Base-by-base conservation (phyloP, 2,329 filamentous ascomycete species). In the Apiospora hydei region DNA sequence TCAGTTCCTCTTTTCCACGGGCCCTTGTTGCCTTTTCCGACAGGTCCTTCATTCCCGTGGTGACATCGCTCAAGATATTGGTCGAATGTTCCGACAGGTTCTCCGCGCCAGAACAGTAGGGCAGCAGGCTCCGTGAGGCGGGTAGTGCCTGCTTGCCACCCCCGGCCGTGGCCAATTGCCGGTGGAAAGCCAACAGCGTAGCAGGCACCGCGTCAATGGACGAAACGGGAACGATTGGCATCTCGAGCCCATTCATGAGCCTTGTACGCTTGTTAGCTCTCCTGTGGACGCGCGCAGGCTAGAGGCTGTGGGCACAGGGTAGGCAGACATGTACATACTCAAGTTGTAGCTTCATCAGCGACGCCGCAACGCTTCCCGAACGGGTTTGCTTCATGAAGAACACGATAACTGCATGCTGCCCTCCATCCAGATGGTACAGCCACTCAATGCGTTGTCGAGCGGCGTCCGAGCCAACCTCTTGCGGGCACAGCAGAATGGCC, bases 211-310 rank as follows among this genome's bases (percentile, higher is more conserved):
- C 78, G 14, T 76, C 72, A 51, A 79, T 72, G 1, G 79, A 80
- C 21, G 81, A 77, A 69, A 88, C 77, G 3, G 86, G 86, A 24
- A 88, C 77, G 47, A 87, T 75, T 6, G 84, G 83, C 10, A 86
- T 75, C 16, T 79, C 78, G 49, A 79, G 75, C 44, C 77, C 79
- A 51, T 76, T 75, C 18, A 82, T 67, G 26, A 85, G 78, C 8
- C 84, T 85, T 61, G 21, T n/a, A 49, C 16, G 24, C 11, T 47
- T 24, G 67, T 79, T 51, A 77, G 73, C 49, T 72, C 38, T 16
- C 5, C 7, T 38, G 18, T 30, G 7, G 7, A 26, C 69, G 34
- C 34, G 57, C 57, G 3, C 30, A 16, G 5, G 30, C 7, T 61
- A 11, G 6, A 5, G 21, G n/a, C 41, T 11, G 10, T 46, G 49